Base-by-base conservation (phyloP, 495 filamentous ascomycete genomes). In the Ascodesmis nigricans region DNA sequence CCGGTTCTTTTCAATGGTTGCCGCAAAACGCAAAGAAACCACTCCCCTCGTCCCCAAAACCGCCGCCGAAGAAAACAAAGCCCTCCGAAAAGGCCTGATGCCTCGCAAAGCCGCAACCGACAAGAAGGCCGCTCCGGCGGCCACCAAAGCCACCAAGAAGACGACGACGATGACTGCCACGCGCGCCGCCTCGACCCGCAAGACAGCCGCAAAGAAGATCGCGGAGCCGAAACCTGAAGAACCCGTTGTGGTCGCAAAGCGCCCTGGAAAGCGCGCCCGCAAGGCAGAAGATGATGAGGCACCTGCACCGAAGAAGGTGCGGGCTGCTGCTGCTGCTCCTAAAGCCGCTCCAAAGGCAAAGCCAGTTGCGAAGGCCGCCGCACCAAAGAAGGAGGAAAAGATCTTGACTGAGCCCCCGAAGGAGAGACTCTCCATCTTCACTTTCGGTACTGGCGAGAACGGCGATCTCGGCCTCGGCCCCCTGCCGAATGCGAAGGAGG, bases 391-490 rank as follows among this genome's bases (percentile, higher is more conserved):
- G 19, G 9, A 17, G 2, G 16, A 31, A 11, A 31, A 9, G n/a
- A 35, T 31, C 3, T 39, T 51, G 18, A 52, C 43, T 21, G 29
- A 30, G 5, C 30, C 39, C 10, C 58, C 61, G 0, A 57, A 53
- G 1, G 40, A 50, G 28, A 55, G 56, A n/a, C 57, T 75, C 21
- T 64, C 75, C 44, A 66, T 76, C 22, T 76, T 62, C 42, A 71
- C 75, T 37, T 76, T 64, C 36, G 73, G 73, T 22, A 73, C 73
- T 44, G 73, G 73, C 30, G 66, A 65, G 43, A 64, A 63, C 16
- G 69, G 69, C 37, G 73, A 78, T 46, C 64, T 78, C 29, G 73
- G 73, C 22, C 58, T 78, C 14, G 73, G 73, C 20, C 54, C 65
- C 5, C 56, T 57, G 10, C 70, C 67, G 42, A 68, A 63, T 25